A percentile compares a stretch with the other conserved stretches of the same genome.
These are phyloP conservation scores for Dactylonectria estremocensis DNA, from an alignment of 2,329 filamentous ascomycete genomes.

Conservation along the genomic window DNA sequence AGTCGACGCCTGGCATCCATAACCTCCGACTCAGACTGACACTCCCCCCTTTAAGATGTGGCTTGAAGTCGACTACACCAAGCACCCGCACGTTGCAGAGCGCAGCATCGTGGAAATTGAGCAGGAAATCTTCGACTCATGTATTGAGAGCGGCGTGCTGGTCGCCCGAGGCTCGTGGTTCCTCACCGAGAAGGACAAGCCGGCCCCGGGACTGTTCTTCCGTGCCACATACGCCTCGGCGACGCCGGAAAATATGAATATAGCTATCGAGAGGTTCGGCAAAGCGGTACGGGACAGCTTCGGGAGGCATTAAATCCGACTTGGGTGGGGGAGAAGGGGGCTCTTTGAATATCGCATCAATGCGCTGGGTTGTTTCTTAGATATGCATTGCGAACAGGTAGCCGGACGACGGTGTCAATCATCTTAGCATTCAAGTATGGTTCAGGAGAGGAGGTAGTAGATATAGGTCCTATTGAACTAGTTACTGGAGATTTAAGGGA, in stretches of 20 bases:
- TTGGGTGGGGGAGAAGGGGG: background rate
- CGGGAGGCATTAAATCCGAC: slow-evolving; percentile 50
- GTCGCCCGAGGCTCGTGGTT: slow-evolving; percentile 94
- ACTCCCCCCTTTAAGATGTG: slow-evolving; percentile 73
- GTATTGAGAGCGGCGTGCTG: slow-evolving; percentile 83
- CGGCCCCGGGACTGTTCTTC: slow-evolving; percentile 82
- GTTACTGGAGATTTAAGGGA: background rate
- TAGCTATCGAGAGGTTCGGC: slow-evolving; percentile 83
- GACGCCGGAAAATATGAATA: slow-evolving; percentile 76
- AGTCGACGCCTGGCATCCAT: slow-evolving; percentile 56
- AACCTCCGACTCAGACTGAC: slow-evolving; percentile 11
- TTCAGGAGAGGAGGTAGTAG: background rate
- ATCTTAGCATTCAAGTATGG: background rate
- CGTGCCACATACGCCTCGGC: slow-evolving; percentile 91
- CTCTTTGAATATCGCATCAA: background rate
- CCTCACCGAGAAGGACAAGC: slow-evolving; percentile 77
- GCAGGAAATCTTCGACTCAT: slow-evolving; percentile 86
- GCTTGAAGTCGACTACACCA: slow-evolving; percentile 77
- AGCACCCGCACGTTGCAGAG: slow-evolving; percentile 72
- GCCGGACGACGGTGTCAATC: slow-evolving; percentile 8
- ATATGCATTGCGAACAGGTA: slow-evolving; percentile 12
- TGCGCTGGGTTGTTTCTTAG: background rate
- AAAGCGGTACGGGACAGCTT: slow-evolving; percentile 77
- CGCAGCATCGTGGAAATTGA: slow-evolving; percentile 79
- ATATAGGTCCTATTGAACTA: background rate